phyloP scores from a whole-genome alignment of 305 asterid genomes.

The Fraxinus ornus region DNA sequence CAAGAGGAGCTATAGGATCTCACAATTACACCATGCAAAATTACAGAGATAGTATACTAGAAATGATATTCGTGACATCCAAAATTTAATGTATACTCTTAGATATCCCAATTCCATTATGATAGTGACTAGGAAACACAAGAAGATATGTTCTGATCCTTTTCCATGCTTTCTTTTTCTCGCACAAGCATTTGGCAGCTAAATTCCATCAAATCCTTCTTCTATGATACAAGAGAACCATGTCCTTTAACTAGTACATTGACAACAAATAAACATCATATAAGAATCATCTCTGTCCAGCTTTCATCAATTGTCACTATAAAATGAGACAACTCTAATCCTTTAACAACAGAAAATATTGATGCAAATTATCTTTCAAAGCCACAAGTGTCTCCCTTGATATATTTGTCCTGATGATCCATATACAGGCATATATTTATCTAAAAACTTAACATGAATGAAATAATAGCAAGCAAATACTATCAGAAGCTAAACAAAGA shows the following conservation, averaged over 20 bases:
- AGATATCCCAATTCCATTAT: not conserved
- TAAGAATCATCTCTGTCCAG: conserved; percentile 11
- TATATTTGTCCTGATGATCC: conserved; percentile 12
- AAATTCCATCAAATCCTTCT: not conserved
- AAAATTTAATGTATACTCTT: not conserved
- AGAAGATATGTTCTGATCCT: not conserved
- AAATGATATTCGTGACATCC: not conserved
- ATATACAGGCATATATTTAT: not conserved
- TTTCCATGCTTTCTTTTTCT: not conserved
- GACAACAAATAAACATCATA: conserved; percentile 9
- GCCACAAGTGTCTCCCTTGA: conserved; percentile 3
- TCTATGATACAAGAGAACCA: conserved; percentile 17
- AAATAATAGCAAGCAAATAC: conserved; percentile 1
- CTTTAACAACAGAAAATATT: conserved; percentile 7
- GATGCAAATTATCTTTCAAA: not conserved
- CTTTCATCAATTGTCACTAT: conserved; percentile 8
- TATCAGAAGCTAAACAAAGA: not conserved
- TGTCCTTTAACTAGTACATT: not conserved
- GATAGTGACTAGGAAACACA: not conserved
- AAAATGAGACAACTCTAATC: conserved; percentile 13
- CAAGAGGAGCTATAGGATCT: not conserved
- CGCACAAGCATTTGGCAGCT: not conserved
- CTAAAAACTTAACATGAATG: not conserved
- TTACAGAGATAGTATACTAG: not conserved
- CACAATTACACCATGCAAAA: not conserved